These are phyloP conservation scores for Suhomyces wounanorum DNA, from an alignment of 1,139 yeast genomes.

Conservation along the genomic window DNA sequence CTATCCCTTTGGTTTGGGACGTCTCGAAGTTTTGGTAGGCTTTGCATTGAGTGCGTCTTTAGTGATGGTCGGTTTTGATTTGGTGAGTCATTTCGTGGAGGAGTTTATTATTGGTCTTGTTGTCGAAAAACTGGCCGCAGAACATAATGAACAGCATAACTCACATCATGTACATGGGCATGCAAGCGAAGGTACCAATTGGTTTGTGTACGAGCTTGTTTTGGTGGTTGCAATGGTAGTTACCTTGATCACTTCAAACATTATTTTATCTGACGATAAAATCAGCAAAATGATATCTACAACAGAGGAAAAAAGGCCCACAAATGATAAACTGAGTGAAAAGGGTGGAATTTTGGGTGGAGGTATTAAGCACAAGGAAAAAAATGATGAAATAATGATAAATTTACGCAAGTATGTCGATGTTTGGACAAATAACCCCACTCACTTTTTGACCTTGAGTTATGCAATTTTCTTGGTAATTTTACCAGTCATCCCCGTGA, in stretches of 20 bases:
- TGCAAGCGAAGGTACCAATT: constrained; percentile 31
- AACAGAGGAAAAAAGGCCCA: constrained; percentile 13
- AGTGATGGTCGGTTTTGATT: constrained; percentile 87
- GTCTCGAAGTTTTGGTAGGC: constrained; percentile 84
- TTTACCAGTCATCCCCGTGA: constrained; percentile 37
- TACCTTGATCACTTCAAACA: constrained; percentile 41
- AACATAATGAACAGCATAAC: constrained; percentile 29
- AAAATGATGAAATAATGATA: neutral
- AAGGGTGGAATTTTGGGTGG: constrained; percentile 6
- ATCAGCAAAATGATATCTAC: constrained; percentile 37
- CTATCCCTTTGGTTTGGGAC: constrained; percentile 88
- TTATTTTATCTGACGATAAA: constrained; percentile 37
- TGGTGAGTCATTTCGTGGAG: constrained; percentile 81
- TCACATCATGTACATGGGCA: constrained; percentile 59
- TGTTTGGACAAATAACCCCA: constrained; percentile 51
- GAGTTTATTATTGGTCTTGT: constrained; percentile 60
- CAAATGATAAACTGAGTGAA: neutral
- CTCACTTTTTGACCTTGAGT: constrained; percentile 60
- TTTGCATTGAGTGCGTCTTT: constrained; percentile 85
- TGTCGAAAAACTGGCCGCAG: constrained; percentile 35
- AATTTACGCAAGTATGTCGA: constrained; percentile 12
- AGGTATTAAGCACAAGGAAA: neutral
- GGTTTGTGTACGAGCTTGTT: constrained; percentile 33
- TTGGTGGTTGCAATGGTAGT: constrained; percentile 31
- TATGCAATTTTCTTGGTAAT: constrained; percentile 46